Evolutionary conservation across 495 filamentous ascomycete species (phyloP), one percentile per base, ranked within the genome.

Genomic region (Podospora bellae-mahoneyi): DNA sequence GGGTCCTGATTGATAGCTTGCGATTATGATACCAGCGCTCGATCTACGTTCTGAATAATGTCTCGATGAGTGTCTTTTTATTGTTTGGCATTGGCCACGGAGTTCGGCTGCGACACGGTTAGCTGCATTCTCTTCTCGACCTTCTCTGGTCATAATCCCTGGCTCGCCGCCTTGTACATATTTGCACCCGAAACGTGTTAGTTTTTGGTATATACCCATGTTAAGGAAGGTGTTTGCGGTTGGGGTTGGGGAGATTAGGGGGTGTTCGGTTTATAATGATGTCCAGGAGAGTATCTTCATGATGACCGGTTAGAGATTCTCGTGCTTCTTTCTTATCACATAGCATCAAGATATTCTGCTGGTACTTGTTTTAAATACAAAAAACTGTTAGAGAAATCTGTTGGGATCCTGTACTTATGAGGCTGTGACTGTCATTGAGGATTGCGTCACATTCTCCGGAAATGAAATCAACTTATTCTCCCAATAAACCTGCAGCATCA

Each of bases 61-160:
- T 73, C 64, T 77, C 72, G 64, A 75, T 70, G 75, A 77, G 68
- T 44, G 66, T 66, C 58, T 68, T 60, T 68, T 65, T 71, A 70
- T 69, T 66, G 65, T 72, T 77, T 69, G 76, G 76, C 76, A 76
- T 82, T 78, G 75, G 76, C 71, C 79, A 80, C 72, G 75, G 72
- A 72, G 74, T 80, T 78, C 70, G 78, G 77, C 69, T 79, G 76
- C 70, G 78, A 76, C 70, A 66, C 64, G 67, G 62, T 66, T 66
- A 39, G 28, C 18, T 44, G 34, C 34, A 18, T 28, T 64, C 53
- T 27, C 57, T 32, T 23, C 53, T 59, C 39, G 39, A 18, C 39
- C 39, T 3, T 6, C 5, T 5, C 39, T 18, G 39, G 39, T 48
- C 39, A 48, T 48, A 48, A 48, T 48, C 39, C 39, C 39, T 10